These are phyloP conservation scores for Ceratobasidium sp. DNA, from an alignment of 1,284 basidiomycete species.

Conservation along the genomic window DNA sequence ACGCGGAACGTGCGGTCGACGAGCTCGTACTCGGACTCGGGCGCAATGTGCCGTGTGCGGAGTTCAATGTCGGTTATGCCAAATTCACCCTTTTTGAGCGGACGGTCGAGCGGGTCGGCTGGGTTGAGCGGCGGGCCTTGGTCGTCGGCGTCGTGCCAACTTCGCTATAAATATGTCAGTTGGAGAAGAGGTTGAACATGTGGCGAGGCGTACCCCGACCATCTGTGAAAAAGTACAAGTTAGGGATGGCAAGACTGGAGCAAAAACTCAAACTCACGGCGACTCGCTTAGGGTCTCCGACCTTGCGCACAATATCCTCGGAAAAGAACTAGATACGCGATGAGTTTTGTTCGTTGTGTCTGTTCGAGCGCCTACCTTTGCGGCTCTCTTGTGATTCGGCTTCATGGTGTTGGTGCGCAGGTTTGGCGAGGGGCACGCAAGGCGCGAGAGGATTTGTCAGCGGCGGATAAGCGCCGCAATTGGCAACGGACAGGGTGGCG, in stretches of 20 bases:
- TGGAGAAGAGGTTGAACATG: background rate
- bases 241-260: constrained; percentile 47
- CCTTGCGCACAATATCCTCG: constrained; percentile 74
- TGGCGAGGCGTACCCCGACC: constrained; percentile 38
- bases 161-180: constrained; percentile 63
- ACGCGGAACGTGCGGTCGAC: constrained; percentile 80
- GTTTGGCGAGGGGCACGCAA: background rate
- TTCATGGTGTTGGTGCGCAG: constrained; percentile 18
- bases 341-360: background rate
- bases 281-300: constrained; percentile 55
- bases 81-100: constrained; percentile 82
- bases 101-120: constrained; percentile 76
- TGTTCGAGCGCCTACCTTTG: constrained; percentile 9
- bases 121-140: constrained; percentile 59
- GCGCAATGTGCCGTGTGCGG: constrained; percentile 73
- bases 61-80: constrained; percentile 77
- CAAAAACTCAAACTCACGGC: constrained; percentile 46
- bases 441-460: constrained; percentile 14
- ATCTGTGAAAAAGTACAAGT: constrained; percentile 31
- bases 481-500: constrained; percentile 15
- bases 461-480: constrained; percentile 1
- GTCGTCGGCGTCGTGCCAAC: constrained; percentile 84
- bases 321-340: constrained; percentile 71
- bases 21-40: constrained; percentile 75
- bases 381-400: constrained; percentile 16